phyloP scores from a whole-genome alignment of 2,329 filamentous ascomycete genomes.

The Fusarium sp. region DNA sequence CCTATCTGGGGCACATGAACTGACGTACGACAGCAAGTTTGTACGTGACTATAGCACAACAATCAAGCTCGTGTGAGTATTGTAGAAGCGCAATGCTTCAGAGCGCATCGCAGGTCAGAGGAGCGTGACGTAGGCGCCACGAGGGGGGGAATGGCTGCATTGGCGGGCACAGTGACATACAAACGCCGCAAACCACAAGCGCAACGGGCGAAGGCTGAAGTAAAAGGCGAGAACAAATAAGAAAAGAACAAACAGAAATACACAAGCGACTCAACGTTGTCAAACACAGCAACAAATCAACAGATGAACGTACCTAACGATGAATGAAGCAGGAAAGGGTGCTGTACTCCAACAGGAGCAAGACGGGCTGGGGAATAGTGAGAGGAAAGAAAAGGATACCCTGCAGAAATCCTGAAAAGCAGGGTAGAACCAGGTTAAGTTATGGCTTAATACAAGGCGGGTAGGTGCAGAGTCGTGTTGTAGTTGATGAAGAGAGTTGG shows the following conservation, averaged over 20 bases:
- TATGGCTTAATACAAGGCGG: constrained; percentile 16
- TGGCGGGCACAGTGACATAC: constrained; percentile 28
- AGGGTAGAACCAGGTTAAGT: constrained; percentile 16
- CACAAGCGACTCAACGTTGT: background rate
- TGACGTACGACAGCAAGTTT: background rate
- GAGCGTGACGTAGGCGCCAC: constrained; percentile 44
- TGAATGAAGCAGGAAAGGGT: constrained; percentile 18
- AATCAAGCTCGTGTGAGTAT: constrained; percentile 4
- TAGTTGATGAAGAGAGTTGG: constrained; percentile 38
- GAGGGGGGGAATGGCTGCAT: constrained; percentile 26
- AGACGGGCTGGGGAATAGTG: constrained; percentile 1
- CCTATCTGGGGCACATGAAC: background rate
- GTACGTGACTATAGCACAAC: constrained; percentile 3
- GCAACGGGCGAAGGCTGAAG: background rate
- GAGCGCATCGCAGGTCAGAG: constrained; percentile 29
- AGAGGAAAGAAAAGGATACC: background rate
- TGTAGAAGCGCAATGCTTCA: constrained; percentile 17
- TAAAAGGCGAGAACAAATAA: background rate
- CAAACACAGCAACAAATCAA: constrained; percentile 9
- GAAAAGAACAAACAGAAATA: background rate
- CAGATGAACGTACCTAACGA: constrained; percentile 31
- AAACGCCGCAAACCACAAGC: constrained; percentile 8
- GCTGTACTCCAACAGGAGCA: constrained; percentile 8
- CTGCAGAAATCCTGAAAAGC: constrained; percentile 2
- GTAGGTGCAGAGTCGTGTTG: constrained; percentile 33